phyloP scores from a whole-genome alignment of 345 rosid species.

The Citrus medica region DNA sequence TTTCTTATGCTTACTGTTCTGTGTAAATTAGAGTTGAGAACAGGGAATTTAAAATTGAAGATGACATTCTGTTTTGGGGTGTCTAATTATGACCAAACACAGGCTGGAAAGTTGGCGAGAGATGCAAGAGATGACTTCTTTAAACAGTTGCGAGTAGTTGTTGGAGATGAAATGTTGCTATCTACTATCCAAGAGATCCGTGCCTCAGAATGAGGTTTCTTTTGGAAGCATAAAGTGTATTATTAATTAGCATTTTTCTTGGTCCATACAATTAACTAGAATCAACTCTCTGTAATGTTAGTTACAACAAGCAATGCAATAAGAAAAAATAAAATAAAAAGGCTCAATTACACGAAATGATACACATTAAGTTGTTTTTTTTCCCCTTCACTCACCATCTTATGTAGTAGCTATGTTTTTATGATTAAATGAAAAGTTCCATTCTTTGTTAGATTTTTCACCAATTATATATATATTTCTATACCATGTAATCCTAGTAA shows the following conservation, averaged over 20 bases:
- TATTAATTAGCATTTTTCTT: neutral
- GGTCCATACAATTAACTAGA: conserved; percentile 4
- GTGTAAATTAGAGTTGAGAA: neutral
- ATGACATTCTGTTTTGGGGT: neutral
- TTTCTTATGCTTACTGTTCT: neutral
- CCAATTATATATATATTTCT: too few relatives aligned
- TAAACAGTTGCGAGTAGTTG: conserved; percentile 26
- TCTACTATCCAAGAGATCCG: conserved; percentile 32
- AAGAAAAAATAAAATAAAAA: neutral
- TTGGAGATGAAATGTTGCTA: conserved; percentile 35
- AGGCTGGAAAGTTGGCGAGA: conserved; percentile 35
- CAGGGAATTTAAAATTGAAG: neutral
- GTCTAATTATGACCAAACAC: conserved; percentile 9
- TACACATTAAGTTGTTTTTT: neutral
- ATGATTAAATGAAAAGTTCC: neutral
- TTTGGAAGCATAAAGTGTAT: conserved; percentile 1
- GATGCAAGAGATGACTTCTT: conserved; percentile 30
- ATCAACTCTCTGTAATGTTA: neutral
- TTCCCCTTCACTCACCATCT: neutral
- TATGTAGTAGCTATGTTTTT: neutral
- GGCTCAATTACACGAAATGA: neutral
- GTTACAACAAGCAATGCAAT: neutral
- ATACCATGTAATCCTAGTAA: neutral
- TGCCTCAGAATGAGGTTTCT: conserved; percentile 20
- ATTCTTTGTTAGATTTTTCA: neutral